phyloP scores from a whole-genome alignment of 1,139 yeast genomes.

The Scheffersomyces quercinus region DNA sequence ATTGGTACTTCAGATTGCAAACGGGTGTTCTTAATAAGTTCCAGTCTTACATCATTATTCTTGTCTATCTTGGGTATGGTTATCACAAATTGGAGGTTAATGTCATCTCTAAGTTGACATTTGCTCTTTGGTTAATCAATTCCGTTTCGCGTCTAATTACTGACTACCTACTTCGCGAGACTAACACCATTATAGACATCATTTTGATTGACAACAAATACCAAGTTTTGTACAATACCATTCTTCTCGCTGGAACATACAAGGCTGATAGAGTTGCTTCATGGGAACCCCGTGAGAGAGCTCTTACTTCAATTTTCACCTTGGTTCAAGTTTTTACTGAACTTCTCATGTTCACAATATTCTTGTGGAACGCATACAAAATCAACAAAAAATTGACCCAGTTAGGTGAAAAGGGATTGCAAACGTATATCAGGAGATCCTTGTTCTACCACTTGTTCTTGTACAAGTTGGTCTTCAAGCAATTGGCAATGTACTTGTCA shows the following conservation, averaged over 20 bases:
- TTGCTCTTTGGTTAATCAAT: not conserved
- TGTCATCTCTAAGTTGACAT: not conserved
- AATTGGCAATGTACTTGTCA: conserved; percentile 4
- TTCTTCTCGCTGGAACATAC: not conserved
- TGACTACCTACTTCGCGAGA: not conserved
- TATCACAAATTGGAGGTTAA: not conserved
- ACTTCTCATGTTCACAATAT: not conserved
- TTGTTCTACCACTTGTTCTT: conserved; percentile 11
- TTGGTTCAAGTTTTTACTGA: not conserved
- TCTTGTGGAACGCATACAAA: not conserved
- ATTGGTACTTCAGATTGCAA: not conserved
- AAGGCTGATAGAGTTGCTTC: not conserved
- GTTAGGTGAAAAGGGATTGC: not conserved
- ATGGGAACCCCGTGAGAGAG: not conserved
- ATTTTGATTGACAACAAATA: not conserved
- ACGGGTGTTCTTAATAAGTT: not conserved
- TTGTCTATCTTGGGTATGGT: not conserved
- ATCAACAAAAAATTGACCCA: not conserved
- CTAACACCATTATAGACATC: not conserved
- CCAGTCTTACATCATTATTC: not conserved
- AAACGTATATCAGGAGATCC: conserved; percentile 3
- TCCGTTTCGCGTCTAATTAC: not conserved
- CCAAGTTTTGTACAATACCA: not conserved
- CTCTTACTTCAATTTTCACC: not conserved
- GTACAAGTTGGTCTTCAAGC: conserved; percentile 9